Evolutionary conservation across 2,329 filamentous ascomycete species (phyloP).

Genomic region (Nannizzia gypsea): DNA sequence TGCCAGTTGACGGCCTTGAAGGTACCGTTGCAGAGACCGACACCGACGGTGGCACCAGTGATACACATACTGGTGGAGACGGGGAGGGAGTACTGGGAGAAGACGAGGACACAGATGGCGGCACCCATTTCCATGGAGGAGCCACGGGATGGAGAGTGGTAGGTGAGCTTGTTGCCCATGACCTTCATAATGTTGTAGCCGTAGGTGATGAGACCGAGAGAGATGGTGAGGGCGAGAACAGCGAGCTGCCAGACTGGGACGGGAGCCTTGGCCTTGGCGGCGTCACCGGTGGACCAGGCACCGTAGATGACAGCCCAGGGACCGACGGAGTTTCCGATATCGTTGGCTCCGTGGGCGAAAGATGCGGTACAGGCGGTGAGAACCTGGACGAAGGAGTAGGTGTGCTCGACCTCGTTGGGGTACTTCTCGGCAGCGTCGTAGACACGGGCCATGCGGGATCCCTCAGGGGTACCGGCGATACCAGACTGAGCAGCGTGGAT

Average conservation of each 20-base stretch:
- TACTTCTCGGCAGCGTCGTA: slow-evolving; percentile 55
- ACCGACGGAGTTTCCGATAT: slow-evolving; percentile 60
- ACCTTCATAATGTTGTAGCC: slow-evolving; percentile 80
- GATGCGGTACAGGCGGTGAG: slow-evolving; percentile 42
- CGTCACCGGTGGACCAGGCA: slow-evolving; percentile 52
- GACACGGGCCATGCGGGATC: slow-evolving; percentile 56
- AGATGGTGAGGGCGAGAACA: slow-evolving; percentile 53
- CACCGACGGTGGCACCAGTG: slow-evolving; percentile 65
- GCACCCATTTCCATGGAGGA: slow-evolving; percentile 68
- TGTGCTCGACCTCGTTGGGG: slow-evolving; percentile 57
- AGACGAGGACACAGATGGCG: slow-evolving; percentile 62
- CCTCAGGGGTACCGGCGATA: slow-evolving; percentile 59
- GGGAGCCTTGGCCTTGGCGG: slow-evolving; percentile 49
- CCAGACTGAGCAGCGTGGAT: slow-evolving; percentile 67
- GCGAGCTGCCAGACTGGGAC: slow-evolving; percentile 69
- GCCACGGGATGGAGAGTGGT: slow-evolving; percentile 48
- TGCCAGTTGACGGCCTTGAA: slow-evolving; percentile 64
- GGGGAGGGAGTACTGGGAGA: slow-evolving; percentile 62
- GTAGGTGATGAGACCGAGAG: slow-evolving; percentile 58
- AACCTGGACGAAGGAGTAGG: slow-evolving; percentile 44
- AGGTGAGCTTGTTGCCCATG: slow-evolving; percentile 72
- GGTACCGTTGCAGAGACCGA: slow-evolving; percentile 64
- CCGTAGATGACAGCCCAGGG: slow-evolving; percentile 60
- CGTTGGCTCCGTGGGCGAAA: slow-evolving; percentile 59
- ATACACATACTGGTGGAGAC: slow-evolving; percentile 73